Base-by-base conservation (phyloP, 1,139 yeast species). In the Insectozyma bohioensis region DNA sequence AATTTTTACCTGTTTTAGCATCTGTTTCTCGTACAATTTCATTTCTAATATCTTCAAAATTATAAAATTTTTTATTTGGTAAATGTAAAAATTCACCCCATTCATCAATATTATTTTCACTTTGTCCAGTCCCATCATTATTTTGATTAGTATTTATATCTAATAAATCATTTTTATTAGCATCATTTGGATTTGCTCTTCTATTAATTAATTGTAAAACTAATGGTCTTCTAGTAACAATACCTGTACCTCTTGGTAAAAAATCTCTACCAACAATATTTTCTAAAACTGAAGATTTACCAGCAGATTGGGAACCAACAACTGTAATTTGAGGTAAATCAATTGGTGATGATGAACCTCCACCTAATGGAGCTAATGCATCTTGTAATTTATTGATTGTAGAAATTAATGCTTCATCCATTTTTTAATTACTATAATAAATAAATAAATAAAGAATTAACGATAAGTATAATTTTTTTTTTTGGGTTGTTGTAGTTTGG, bases 1-100 rank as follows among this genome's bases (percentile, higher is more conserved):
- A 79, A 58, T 88, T 87, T 48, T 80, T 81, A 44, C 98, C 98
- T 4, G 97, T 90, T 49, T 85, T 85, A 41, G 90, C 81, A 47
- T 92, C 97, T 6, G 98, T 92, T 61, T 92, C 98, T 39, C 84
- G 72, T 30, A 88, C 94, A 51, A 92, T 92, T 58, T 92, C 98
- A 41, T 76, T 67, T 58, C 97, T 78, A 52, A 92, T 90, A 43
- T 88, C 95, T 56, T 87, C 92, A 58, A 92, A 92, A 56, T 90
- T 85, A 65, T 67, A 83, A 60, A 87, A 83, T 58, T 85, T 85
- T 67, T 85, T 86, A 43, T 84, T 85, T 30, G 97, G 97, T 38
- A 90, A 60, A 58, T 92, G 98, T 47, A 92, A 75, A 58, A 92
- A 92, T 61, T 92, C 98, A 46, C 98, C 98, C 97, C 97, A 92